Conservation (phyloP, 2,329 filamentous ascomycete genomes). For the Ascomycota sp. region DNA sequence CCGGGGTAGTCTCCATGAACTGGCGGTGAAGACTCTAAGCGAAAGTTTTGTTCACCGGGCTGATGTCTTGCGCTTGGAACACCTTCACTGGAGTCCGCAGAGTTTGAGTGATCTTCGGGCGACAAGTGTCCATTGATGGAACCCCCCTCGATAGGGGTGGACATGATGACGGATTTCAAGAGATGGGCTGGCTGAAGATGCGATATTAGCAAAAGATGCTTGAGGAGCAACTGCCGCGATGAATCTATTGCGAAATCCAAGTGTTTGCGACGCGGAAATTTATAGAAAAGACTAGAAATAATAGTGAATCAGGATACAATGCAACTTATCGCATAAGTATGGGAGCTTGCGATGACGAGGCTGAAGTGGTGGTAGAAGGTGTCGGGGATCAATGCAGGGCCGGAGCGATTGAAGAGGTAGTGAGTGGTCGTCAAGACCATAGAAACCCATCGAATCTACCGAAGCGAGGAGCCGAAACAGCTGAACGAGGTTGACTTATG, state of each 20-base stretch:
- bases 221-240: slow-evolving; percentile 3
- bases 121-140: slow-evolving; percentile 47
- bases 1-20: slow-evolving; percentile 20
- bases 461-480: slow-evolving; percentile 7
- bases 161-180: slow-evolving; percentile 42
- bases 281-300: slow-evolving; percentile 3
- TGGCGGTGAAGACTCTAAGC: slow-evolving; percentile 24
- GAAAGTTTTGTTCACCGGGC: slow-evolving; percentile 47
- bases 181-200: slow-evolving; percentile 29
- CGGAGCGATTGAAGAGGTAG: slow-evolving; percentile 5
- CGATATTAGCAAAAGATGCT: slow-evolving; percentile 13
- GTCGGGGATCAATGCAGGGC: slow-evolving; percentile 17
- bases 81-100: slow-evolving; percentile 16
- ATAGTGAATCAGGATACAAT: slow-evolving; percentile 11
- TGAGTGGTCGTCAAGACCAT: slow-evolving; percentile 12
- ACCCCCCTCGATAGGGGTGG: slow-evolving; percentile 38
- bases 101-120: slow-evolving; percentile 25
- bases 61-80: slow-evolving; percentile 43
- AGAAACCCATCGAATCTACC: slow-evolving; percentile 16
- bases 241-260: slow-evolving; percentile 6
- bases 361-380: slow-evolving; percentile 22
- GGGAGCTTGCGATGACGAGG: slow-evolving; percentile 25
- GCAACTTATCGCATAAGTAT: slow-evolving; percentile 22
- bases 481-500: slow-evolving; percentile 8
- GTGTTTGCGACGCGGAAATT: slow-evolving; percentile 11